Conservation (phyloP, 805 yeast species). For the Nakazawaea pomicola region DNA sequence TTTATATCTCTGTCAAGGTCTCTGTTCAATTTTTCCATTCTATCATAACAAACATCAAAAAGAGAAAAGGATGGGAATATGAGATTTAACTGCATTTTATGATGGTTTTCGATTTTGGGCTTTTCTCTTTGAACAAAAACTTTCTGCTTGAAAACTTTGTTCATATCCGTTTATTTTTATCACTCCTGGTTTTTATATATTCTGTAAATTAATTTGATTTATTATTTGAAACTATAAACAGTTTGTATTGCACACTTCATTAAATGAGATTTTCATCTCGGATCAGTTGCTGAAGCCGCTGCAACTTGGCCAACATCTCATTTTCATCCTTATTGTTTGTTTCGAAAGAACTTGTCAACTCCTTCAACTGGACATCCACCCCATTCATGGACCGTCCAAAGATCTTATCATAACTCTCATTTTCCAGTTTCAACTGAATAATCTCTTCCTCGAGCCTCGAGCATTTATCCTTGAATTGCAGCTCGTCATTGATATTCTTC, state of each 20-base stretch:
- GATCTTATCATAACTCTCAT: background rate
- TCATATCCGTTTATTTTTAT: background rate
- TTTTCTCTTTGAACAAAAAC: background rate
- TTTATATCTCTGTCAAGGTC: background rate
- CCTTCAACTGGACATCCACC: background rate
- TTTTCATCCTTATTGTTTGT: background rate
- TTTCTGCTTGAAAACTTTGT: too few relatives aligned
- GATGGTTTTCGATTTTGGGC: background rate
- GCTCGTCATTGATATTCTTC: slow-evolving; percentile 2
- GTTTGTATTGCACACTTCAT: too few relatives aligned
- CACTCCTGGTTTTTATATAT: background rate
- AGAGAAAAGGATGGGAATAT: background rate
- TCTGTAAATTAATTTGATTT: background rate
- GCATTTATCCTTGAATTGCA: background rate
- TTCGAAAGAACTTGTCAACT: background rate
- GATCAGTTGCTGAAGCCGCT: background rate
- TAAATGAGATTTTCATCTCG: background rate
- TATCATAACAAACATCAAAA: background rate
- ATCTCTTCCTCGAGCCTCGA: background rate
- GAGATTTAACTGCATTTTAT: background rate
- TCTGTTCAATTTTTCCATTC: background rate
- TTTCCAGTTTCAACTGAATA: background rate
- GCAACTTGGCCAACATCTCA: background rate
- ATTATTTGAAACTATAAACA: background rate
- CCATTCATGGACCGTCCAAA: background rate